Evolutionary conservation across 768 basidiomycete species (phyloP), one percentile per base, ranked within the genome.

Genomic region (Asterophora lycoperdoides): DNA sequence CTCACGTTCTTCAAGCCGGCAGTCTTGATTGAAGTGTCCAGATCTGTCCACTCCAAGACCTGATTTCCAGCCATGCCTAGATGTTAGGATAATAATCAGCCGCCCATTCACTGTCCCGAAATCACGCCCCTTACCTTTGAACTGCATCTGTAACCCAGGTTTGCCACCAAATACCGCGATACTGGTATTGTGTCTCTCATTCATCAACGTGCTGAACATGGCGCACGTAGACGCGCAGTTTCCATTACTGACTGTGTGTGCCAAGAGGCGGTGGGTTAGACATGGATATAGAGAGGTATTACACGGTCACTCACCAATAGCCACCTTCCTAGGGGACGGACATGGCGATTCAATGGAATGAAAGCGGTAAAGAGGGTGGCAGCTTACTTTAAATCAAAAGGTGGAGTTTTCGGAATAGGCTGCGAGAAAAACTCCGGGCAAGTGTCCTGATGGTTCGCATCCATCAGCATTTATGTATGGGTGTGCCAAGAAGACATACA

Each of bases 151-250:
- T 56, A 75, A 67, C 3, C 71, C 70, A 3, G 80, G 77, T 60
- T 77, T 79, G 18, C 80, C 80, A 18, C 81, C 80, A 52, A 82
- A 81, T 11, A 80, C 61, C 5, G 75, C 79, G 38, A 77, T 74
- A 55, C 70, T 77, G 2, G 75, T 78, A 8, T 68, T 58, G 55
- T 80, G 77, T 10, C 70, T 63, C 59, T 84, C 82, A 43, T 72
- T 68, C 80, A 84, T 81, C 44, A 81, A 59, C 2, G 80, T 81
- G 47, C 72, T 77, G 59, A 83, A 83, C 74, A 81, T 75, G 0
- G 81, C 78, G 51, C 82, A 83, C 1, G 82, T 83, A 4, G 79
- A 81, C 6, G 80, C 80, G 52, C 81, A 84, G 30, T 70, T 66
- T 9, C 68, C 71, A 40, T 75, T 74, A 56, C 55, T 67, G 35